Conservation (phyloP, 2,329 filamentous ascomycete genomes). For the Ciborinia camelliae region DNA sequence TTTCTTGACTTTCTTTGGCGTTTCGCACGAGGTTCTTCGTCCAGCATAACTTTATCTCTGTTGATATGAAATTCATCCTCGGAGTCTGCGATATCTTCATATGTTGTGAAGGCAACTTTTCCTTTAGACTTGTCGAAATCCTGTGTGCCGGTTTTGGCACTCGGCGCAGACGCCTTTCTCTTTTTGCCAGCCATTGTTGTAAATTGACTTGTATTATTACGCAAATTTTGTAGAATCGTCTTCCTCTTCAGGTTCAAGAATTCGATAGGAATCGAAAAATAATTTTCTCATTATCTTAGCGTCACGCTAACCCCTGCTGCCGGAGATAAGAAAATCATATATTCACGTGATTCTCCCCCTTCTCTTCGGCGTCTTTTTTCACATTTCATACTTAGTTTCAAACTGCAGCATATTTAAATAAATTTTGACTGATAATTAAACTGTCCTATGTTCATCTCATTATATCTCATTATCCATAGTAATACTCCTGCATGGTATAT, state of each 20-base stretch:
- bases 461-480: too few species aligned
- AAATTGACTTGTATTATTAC: not conserved
- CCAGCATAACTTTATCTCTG: constrained; percentile 80
- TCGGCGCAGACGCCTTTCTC: constrained; percentile 17
- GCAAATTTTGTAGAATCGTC: not conserved
- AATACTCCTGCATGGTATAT: not conserved
- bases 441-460: not conserved
- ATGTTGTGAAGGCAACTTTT: constrained; percentile 45
- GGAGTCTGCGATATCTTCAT: constrained; percentile 84
- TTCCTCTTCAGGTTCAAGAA: not conserved
- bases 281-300: constrained; percentile 22
- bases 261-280: constrained; percentile 20
- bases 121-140: constrained; percentile 33
- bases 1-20: constrained; percentile 67
- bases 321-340: not conserved
- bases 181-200: constrained; percentile 19
- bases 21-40: constrained; percentile 77
- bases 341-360: not conserved
- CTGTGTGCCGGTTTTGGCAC: not conserved
- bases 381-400: not conserved
- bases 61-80: constrained; percentile 92
- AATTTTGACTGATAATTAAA: not conserved
- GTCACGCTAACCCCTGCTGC: constrained; percentile 3
- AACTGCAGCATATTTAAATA: not conserved
- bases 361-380: not conserved